Base-by-base conservation (phyloP, 2,329 filamentous ascomycete genomes). In the Kalmusia sp. region DNA sequence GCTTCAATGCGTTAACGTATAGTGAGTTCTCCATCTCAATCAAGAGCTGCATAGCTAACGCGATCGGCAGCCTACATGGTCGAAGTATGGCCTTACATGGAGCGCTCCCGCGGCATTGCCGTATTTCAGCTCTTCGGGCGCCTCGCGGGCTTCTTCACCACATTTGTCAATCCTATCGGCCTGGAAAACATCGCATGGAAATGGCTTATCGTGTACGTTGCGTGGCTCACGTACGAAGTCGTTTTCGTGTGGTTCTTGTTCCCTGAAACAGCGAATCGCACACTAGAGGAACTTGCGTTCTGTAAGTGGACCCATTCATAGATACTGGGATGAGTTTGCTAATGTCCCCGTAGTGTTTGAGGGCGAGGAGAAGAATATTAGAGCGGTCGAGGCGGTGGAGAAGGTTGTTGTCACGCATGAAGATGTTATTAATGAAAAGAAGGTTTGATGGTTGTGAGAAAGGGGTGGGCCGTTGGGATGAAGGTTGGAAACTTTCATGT, bases 221-320 rank as follows among this genome's bases (percentile, higher is more conserved):
- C 84, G 39, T 87, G 84, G 84, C 80, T 87, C 62, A 72, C 80
- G 15, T 73, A 79, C 67, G 83, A 87, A 70, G 73, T 86, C 33
- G 59, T 82, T 27, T 86, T 87, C 58, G 83, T 87, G 15, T 87
- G 82, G 72, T 85, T 86, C 76, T 80, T 87, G 70, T 87, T 86
- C 65, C 81, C 87, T 39, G 87, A 91, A 76, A 90, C 87, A 9
- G 86, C 84, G 64, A 85, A 86, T 2, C 84, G 85, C 1, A 89
- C 86, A 1, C 82, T 90, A 0, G 87, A 89, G 68, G 85, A 88
- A 69, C 81, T 88, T 59, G 83, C 86, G 38, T 64, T 64, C 51
- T 61, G 59, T 62, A 54, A 62, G 59, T 60, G 6, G 3, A 19
- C 8, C 3, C 14, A 2, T 34, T 38, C 17, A 8, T 43, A 11